A percentile compares a stretch with the other conserved stretches of the same genome.
Conservation (phyloP, 305 asterid species). For the Rubia tinctorum region DNA sequence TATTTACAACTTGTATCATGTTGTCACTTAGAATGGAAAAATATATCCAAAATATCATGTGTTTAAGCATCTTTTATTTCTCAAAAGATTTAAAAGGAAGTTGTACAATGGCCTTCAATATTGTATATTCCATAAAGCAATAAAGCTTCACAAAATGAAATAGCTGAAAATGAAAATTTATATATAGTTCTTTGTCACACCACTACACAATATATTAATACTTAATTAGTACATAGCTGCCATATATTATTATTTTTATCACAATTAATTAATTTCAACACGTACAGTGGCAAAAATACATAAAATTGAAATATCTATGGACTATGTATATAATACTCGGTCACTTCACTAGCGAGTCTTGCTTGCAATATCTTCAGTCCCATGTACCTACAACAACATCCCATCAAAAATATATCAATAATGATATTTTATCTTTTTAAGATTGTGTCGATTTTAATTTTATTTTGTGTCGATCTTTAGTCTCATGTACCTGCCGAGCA, state of each 20-base stretch:
- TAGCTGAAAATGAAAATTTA: background rate
- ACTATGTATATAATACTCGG: conserved; percentile 8
- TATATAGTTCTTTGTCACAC: background rate
- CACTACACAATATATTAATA: background rate
- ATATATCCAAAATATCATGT: too few species aligned
- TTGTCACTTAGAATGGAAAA: too few species aligned
- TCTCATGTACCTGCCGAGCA: conserved; percentile 69
- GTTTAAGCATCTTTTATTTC: too few species aligned
- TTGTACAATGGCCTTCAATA: background rate
- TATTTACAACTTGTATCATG: too few species aligned
- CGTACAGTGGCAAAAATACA: background rate
- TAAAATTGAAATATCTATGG: background rate
- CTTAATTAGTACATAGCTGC: background rate
- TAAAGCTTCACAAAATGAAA: background rate
- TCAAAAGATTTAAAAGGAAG: background rate
- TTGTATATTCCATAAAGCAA: too few species aligned
- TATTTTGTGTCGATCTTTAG: background rate
- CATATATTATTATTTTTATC: too few species aligned
- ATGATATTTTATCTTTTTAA: too few species aligned
- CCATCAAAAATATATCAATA: background rate
- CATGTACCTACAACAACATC: conserved; percentile 48
- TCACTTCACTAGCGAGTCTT: conserved; percentile 36
- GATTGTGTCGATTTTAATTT: background rate
- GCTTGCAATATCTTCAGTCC: conserved; percentile 54
- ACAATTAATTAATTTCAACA: background rate